phyloP scores from a whole-genome alignment of 306 rosid species.

The Ammopiptanthus mongolicus region DNA sequence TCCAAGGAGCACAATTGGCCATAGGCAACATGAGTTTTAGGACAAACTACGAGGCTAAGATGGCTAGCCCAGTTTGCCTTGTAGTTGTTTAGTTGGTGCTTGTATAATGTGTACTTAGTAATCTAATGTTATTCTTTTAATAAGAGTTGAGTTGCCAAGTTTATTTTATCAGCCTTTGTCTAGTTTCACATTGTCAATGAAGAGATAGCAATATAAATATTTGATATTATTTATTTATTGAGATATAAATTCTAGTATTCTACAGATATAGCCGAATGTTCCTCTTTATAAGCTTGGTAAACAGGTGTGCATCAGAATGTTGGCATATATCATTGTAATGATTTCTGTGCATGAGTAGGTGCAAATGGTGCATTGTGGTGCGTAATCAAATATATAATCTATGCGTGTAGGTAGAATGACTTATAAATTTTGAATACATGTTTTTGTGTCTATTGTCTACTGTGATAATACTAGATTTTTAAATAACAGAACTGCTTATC shows the following conservation, averaged over 20 bases:
- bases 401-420: background rate
- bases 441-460: background rate
- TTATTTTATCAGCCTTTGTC: background rate
- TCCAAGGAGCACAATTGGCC: background rate
- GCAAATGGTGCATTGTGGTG: background rate
- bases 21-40: background rate
- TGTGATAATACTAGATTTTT: background rate
- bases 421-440: background rate
- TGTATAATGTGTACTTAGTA: background rate
- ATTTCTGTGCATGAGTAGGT: background rate
- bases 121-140: background rate
- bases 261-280: background rate
- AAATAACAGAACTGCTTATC: background rate
- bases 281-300: background rate
- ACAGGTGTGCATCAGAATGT: background rate
- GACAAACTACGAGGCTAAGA: background rate
- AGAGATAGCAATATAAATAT: background rate
- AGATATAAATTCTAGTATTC: background rate
- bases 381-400: background rate
- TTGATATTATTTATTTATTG: background rate
- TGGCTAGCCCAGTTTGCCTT: background rate
- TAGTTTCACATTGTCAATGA: background rate
- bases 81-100: background rate
- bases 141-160: background rate
- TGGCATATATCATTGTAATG: background rate